A percentile compares a stretch with the other conserved stretches of the same genome.
Evolutionary conservation across 108 stramenopile genomes (phyloP).

Genomic region (Cyclotella sp.): DNA sequence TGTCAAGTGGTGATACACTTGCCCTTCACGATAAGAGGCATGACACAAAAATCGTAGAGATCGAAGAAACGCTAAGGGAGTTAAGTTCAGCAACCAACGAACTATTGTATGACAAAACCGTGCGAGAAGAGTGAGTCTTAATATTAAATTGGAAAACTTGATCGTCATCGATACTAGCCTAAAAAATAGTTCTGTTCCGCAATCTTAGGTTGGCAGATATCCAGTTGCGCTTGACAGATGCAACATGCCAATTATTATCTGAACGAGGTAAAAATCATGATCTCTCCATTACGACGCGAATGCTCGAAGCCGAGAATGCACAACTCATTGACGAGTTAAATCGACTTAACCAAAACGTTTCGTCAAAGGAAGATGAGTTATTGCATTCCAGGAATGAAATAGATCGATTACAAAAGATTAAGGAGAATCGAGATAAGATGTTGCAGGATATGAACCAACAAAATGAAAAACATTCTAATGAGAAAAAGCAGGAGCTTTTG

Average conservation of each 20-base stretch:
- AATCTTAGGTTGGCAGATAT: neutral
- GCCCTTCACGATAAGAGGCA: neutral
- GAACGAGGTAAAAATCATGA: slow-evolving; percentile 24
- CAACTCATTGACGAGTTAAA: neutral
- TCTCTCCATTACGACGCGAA: neutral
- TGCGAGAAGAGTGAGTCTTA: neutral
- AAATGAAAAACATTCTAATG: neutral
- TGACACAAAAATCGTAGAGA: neutral
- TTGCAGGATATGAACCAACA: neutral
- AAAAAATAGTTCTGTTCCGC: no score
- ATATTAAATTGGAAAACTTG: no score
- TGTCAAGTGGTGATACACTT: neutral
- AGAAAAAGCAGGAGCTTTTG: neutral
- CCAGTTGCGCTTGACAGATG: slow-evolving; percentile 2
- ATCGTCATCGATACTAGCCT: no score
- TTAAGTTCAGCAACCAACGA: neutral
- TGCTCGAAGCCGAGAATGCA: slow-evolving; percentile 23
- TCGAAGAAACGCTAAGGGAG: neutral
- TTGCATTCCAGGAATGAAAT: neutral
- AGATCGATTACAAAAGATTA: neutral
- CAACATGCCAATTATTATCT: slow-evolving; percentile 1
- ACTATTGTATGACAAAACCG: neutral
- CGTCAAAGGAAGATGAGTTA: slow-evolving; percentile 3
- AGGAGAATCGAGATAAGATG: neutral
- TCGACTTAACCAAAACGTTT: neutral